Evolutionary conservation across 352 stramenopile species (phyloP).

Genomic region (Phytopythium litorale): DNA sequence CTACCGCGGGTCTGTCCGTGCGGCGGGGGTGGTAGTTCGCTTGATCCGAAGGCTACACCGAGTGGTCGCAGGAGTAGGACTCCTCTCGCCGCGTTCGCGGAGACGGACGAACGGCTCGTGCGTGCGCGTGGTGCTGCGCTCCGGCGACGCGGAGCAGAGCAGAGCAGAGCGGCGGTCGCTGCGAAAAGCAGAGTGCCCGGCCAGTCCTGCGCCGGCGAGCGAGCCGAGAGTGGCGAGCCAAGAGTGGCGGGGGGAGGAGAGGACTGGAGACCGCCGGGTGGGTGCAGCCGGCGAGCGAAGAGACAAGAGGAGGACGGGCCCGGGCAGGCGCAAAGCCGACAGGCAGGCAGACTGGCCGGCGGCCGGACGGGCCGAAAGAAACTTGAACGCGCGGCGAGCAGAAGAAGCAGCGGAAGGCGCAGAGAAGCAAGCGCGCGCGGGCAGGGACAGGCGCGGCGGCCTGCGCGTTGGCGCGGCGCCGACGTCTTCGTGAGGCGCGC

Average conservation of each 20-base stretch:
- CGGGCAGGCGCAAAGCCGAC: background rate
- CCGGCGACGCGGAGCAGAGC: background rate
- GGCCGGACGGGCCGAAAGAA: background rate
- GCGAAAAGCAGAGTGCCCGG: background rate
- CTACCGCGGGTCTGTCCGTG: background rate
- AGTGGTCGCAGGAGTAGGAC: background rate
- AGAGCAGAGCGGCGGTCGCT: background rate
- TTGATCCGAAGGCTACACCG: background rate
- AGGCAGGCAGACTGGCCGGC: background rate
- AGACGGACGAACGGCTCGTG: background rate
- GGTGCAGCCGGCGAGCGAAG: background rate
- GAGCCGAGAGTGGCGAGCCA: background rate
- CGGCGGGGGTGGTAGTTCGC: background rate
- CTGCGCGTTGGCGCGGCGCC: background rate
- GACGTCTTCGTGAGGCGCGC: background rate
- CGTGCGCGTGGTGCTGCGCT: background rate
- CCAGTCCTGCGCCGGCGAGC: no score
- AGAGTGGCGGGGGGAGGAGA: background rate
- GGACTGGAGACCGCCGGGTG: background rate
- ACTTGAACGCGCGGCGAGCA: constrained; percentile 3
- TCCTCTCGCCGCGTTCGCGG: background rate
- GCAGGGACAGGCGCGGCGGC: background rate
- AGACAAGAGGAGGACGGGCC: background rate
- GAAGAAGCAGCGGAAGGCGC: background rate
- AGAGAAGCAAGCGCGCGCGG: background rate